Base-by-base conservation (phyloP, 768 basidiomycete genomes). In the Suillus tomentosus region DNA sequence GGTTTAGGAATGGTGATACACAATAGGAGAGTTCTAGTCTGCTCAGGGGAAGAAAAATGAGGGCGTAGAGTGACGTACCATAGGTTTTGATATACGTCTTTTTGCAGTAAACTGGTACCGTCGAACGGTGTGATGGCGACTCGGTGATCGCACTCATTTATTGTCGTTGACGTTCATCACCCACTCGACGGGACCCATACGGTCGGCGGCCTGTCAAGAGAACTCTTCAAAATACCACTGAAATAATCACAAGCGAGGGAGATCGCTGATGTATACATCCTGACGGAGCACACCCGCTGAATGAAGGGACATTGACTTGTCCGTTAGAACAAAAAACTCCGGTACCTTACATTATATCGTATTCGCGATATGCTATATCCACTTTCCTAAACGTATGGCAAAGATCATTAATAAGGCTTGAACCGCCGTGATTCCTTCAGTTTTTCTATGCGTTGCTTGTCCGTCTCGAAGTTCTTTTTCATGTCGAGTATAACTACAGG, bases 401-500 rank as follows among this genome's bases (percentile, higher is more conserved):
- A 54, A 63, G 19, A 24, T 40, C n/a, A 42, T 80, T 79, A 96
- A 76, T 97, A 97, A 15, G 95, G 95, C 72, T 87, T 95, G 85
- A 95, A 96, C 60, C 87, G 84, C 69, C 88, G 84, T 27, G 89
- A 87, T 53, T 87, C 85, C 76, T 91, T 94, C 60, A 76, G 13
- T 60, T 76, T 75, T 56, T 76, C 76, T 67, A 77, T 42, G 17
- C 76, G 74, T 9, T 85, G 87, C 78, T 93, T 94, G 83, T 96
- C 95, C 69, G 87, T 86, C 71, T 95, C 93, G 84, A 95, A 96
- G 71, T 86, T 89, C 69, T 81, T 83, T 73, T 91, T 91, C 40
- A 89, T 78, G 64, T 86, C 79, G 65, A 86, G 78, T 62, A 88
- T 74, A 50, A 82, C 87, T 88, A 68, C 31, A 66, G 17, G 58